phyloP scores from a whole-genome alignment of 805 yeast species.

The Teunomyces stri region DNA sequence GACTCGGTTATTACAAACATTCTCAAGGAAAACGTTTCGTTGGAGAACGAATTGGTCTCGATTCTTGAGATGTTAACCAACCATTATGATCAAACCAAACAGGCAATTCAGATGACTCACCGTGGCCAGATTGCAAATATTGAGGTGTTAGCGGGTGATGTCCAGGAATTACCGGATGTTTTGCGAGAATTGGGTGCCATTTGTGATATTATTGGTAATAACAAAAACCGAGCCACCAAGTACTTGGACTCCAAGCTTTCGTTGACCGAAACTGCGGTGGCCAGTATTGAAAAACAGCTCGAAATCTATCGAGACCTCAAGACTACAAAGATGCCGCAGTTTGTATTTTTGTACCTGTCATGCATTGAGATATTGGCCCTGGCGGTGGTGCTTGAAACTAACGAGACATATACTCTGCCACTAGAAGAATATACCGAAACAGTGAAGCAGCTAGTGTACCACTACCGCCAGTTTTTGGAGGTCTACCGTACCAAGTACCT shows the following conservation, averaged over 20 bases:
- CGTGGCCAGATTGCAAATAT: conserved; percentile 23
- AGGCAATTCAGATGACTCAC: conserved; percentile 42
- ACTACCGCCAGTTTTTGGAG: conserved; percentile 33
- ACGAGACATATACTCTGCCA: conserved; percentile 2
- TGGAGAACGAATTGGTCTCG: conserved; percentile 70
- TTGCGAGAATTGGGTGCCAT: conserved; percentile 43
- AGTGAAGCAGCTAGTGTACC: conserved; percentile 28
- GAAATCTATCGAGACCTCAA: conserved; percentile 21
- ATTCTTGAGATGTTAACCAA: conserved; percentile 69
- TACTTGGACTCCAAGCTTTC: conserved; percentile 14
- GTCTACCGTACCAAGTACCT: conserved; percentile 36
- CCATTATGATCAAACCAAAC: conserved; percentile 77
- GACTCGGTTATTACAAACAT: conserved; percentile 20
- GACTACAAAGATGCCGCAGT: conserved; percentile 22
- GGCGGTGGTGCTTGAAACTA: conserved; percentile 10
- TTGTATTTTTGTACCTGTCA: conserved; percentile 15
- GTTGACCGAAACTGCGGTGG: conserved; percentile 13
- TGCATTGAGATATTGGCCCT: conserved; percentile 5
- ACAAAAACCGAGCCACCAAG: conserved; percentile 31
- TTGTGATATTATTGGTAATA: conserved; percentile 33
- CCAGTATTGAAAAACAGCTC: conserved; percentile 14
- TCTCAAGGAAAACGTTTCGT: conserved; percentile 41
- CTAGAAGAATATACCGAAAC: conserved; percentile 23
- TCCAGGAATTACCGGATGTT: conserved; percentile 56
- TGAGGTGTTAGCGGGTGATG: conserved; percentile 50